These are phyloP conservation scores for Ceriops zippeliana DNA, from an alignment of 345 rosid species.

Conservation along the genomic window DNA sequence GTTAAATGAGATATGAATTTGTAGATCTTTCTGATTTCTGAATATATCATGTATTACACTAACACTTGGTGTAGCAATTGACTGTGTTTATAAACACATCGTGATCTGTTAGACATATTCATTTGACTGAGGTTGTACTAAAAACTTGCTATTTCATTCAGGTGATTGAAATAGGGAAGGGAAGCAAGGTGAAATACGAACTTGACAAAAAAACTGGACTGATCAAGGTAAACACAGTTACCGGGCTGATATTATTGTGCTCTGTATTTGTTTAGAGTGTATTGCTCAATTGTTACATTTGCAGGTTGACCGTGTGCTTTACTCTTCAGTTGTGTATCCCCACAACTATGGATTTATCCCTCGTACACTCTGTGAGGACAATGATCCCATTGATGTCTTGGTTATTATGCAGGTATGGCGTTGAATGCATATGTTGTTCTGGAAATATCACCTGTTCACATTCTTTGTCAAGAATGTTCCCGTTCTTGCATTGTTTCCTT, in stretches of 20 bases:
- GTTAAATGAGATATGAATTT: no score
- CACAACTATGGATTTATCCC: conserved; percentile 37
- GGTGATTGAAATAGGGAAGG: conserved; percentile 33
- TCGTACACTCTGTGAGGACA: conserved; percentile 35
- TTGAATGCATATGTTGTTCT: not conserved
- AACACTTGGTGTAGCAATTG: no score
- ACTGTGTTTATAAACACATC: not conserved
- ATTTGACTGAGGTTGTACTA: not conserved
- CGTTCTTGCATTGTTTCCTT: not conserved
- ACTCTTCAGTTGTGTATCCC: conserved; percentile 37
- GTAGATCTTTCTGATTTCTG: no score
- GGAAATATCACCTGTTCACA: not conserved
- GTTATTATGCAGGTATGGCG: conserved; percentile 29
- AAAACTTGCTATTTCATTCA: conserved; percentile 10
- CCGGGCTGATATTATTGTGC: not conserved
- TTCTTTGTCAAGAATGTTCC: not conserved
- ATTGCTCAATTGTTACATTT: not conserved
- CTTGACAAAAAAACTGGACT: conserved; percentile 35
- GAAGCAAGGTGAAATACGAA: conserved; percentile 37
- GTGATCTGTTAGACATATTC: not conserved
- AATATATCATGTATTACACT: no score
- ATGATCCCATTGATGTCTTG: conserved; percentile 30
- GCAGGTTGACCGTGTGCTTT: conserved; percentile 36
- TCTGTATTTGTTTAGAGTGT: not conserved
- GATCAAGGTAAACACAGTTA: conserved; percentile 21